phyloP scores from a whole-genome alignment of 345 rosid species.

The Litchi chinensis region DNA sequence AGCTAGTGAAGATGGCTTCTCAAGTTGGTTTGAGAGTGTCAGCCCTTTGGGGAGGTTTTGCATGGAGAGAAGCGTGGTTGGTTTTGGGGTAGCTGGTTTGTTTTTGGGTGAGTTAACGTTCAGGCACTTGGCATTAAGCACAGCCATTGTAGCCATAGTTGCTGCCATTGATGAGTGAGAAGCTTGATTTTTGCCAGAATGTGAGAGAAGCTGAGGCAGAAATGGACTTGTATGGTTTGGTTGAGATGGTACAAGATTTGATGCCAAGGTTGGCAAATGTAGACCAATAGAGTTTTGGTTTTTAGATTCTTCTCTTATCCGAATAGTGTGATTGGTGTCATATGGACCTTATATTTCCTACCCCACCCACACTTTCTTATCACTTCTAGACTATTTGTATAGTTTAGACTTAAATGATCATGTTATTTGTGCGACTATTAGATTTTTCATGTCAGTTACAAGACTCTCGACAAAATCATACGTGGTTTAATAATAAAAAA shows the following conservation, averaged over 20 bases:
- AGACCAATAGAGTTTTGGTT: slow-evolving; percentile 42
- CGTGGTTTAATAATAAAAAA: no score
- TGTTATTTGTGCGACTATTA: no score
- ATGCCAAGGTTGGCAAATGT: slow-evolving; percentile 18
- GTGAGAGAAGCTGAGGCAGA: neutral
- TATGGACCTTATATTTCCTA: slow-evolving; percentile 39
- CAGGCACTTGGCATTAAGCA: slow-evolving; percentile 59
- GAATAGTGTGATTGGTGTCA: slow-evolving; percentile 24
- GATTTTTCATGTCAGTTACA: no score
- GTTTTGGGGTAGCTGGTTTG: slow-evolving; percentile 33
- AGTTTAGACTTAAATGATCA: no score
- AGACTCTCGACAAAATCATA: no score
- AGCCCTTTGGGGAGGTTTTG: slow-evolving; percentile 55
- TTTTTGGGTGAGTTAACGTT: slow-evolving; percentile 37
- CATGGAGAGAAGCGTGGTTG: slow-evolving; percentile 38
- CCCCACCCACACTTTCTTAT: slow-evolving; percentile 34
- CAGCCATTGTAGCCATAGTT: slow-evolving; percentile 66
- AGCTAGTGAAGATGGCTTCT: slow-evolving; percentile 30
- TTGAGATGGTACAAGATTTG: neutral
- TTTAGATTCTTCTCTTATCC: slow-evolving; percentile 75
- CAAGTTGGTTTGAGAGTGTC: slow-evolving; percentile 35
- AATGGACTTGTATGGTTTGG: neutral
- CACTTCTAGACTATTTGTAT: slow-evolving; percentile 12
- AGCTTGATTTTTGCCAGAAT: neutral
- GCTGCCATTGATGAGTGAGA: slow-evolving; percentile 48